Conservation (phyloP, 495 filamentous ascomycete genomes). For the Penicillium egyptiacum region DNA sequence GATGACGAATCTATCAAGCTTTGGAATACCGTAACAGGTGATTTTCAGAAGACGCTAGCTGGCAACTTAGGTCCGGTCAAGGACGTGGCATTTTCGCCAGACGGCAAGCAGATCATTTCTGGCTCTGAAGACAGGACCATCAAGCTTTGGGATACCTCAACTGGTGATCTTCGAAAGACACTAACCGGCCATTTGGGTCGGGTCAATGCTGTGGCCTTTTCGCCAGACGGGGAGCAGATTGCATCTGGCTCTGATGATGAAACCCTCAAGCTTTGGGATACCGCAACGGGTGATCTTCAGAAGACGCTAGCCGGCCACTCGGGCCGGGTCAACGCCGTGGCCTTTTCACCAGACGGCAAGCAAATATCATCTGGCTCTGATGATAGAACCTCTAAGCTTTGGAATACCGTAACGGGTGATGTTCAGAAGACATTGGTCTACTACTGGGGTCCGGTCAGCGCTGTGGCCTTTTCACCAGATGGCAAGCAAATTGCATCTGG, state of each 20-base stretch:
- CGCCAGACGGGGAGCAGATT: too few relatives aligned
- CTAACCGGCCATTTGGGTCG: too few relatives aligned
- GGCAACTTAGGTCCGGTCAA: too few relatives aligned
- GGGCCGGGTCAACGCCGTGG: too few relatives aligned
- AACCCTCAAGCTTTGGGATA: not conserved
- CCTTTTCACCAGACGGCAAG: not conserved
- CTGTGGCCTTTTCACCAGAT: constrained; percentile 29
- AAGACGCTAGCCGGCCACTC: not conserved
- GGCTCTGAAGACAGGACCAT: too few relatives aligned
- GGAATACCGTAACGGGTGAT: constrained; percentile 8
- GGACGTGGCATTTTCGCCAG: not conserved
- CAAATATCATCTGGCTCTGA: not conserved
- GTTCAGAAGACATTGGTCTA: constrained; percentile 18
- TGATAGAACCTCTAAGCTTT: constrained; percentile 31
- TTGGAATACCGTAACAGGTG: too few relatives aligned
- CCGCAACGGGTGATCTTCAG: not conserved
- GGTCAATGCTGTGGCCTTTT: too few relatives aligned
- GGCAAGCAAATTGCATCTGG: constrained; percentile 16
- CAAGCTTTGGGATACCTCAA: not conserved
- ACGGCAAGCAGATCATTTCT: not conserved
- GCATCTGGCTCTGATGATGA: too few relatives aligned
- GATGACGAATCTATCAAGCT: too few relatives aligned
- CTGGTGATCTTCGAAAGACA: too few relatives aligned
- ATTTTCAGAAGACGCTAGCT: too few relatives aligned
- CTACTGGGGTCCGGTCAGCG: too few relatives aligned